A percentile compares a stretch with the other conserved stretches of the same genome.
Evolutionary conservation across 202 grass and related monocot genomes (phyloP).

Genomic region (Panicum virgatum): DNA sequence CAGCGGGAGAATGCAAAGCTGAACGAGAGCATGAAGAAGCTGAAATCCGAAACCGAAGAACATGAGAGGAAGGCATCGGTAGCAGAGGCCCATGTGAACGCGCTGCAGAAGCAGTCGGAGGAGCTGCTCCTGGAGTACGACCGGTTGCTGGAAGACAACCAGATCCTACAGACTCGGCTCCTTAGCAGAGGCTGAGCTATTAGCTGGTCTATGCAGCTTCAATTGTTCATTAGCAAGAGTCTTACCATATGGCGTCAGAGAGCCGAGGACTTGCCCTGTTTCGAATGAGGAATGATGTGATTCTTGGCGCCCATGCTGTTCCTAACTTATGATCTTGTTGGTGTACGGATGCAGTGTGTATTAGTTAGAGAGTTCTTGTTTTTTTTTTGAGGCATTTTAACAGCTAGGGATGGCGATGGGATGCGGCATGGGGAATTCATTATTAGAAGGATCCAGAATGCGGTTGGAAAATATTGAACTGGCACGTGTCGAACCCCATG

Average conservation of each 20-base stretch:
- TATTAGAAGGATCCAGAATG: background rate
- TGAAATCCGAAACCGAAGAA: slow-evolving; percentile 59
- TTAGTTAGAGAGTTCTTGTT: too few species aligned
- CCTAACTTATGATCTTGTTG: slow-evolving; percentile 13
- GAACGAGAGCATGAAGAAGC: slow-evolving; percentile 65
- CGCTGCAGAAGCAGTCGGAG: slow-evolving; percentile 81
- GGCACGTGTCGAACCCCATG: background rate
- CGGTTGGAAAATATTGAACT: background rate
- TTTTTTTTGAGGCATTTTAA: too few species aligned
- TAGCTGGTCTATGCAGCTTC: background rate
- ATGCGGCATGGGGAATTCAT: background rate
- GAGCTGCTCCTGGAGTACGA: slow-evolving; percentile 95
- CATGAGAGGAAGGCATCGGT: slow-evolving; percentile 49
- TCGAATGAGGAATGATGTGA: slow-evolving; percentile 3
- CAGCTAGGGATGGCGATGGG: too few species aligned
- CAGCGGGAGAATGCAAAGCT: slow-evolving; percentile 53
- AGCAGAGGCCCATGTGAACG: slow-evolving; percentile 68
- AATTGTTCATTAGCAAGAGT: slow-evolving; percentile 8
- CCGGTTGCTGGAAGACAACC: slow-evolving; percentile 88
- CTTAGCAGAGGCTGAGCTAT: slow-evolving; percentile 47
- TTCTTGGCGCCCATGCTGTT: background rate
- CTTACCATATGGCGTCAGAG: background rate
- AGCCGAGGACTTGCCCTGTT: background rate
- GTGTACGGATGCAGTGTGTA: background rate
- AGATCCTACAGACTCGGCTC: slow-evolving; percentile 78